Evolutionary conservation across 768 basidiomycete genomes (phyloP).

Genomic region (Trametes sanguinea): DNA sequence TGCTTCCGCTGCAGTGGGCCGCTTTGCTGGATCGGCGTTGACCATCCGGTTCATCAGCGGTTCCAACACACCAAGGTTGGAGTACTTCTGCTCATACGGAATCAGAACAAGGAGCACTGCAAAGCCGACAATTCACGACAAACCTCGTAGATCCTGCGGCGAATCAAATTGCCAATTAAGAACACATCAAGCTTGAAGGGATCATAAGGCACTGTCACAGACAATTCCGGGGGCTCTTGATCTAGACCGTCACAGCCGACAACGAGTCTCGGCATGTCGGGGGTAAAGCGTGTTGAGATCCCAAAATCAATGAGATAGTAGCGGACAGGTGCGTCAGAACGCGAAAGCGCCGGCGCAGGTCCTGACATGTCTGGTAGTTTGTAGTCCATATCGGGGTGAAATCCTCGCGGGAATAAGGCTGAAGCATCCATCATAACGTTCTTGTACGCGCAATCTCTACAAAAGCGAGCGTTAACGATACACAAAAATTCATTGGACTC

Average conservation of each 20-base stretch:
- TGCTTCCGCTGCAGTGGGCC: slow-evolving; percentile 21
- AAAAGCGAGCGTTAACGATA: background rate
- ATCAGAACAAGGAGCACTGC: background rate
- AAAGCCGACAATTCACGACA: background rate
- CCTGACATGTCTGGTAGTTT: background rate
- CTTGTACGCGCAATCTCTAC: slow-evolving; percentile 25
- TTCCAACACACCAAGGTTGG: slow-evolving; percentile 13
- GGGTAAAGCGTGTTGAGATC: slow-evolving; percentile 24
- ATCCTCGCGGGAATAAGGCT: slow-evolving; percentile 24
- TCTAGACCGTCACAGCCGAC: slow-evolving; percentile 23
- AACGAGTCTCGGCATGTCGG: slow-evolving; percentile 1
- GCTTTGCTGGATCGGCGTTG: background rate
- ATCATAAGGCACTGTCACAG: slow-evolving; percentile 23
- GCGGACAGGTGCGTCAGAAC: slow-evolving; percentile 11
- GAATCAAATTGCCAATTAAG: slow-evolving; percentile 26
- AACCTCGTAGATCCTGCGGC: slow-evolving; percentile 11
- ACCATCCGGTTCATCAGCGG: slow-evolving; percentile 18
- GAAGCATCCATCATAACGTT: slow-evolving; percentile 31
- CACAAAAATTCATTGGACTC: background rate
- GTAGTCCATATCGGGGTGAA: slow-evolving; percentile 19
- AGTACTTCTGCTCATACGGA: slow-evolving; percentile 11
- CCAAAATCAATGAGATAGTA: slow-evolving; percentile 35
- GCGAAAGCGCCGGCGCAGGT: background rate
- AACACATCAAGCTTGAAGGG: slow-evolving; percentile 31
- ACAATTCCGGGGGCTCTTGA: slow-evolving; percentile 26